Percentiles rank a stretch among this genome's conserved stretches.
Evolutionary conservation across 306 rosid species (phyloP).

Genomic region (Herpetospermum pedunculosum): DNA sequence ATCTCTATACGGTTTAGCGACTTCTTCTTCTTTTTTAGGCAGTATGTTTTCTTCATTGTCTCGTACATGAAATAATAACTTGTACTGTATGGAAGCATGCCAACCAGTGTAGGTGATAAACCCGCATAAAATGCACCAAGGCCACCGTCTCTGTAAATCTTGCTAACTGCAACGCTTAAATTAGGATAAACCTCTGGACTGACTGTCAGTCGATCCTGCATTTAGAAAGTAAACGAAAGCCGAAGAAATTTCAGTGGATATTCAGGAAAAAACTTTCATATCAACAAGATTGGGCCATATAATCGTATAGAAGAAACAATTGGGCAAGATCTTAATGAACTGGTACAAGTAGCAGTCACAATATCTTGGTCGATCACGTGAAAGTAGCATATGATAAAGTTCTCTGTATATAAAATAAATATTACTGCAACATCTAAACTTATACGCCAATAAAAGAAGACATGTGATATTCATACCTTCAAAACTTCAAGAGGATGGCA

Average conservation of each 20-base stretch:
- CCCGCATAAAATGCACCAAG: conserved; percentile 81
- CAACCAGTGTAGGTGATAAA: conserved; percentile 72
- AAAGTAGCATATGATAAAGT: neutral
- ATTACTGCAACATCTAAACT: neutral
- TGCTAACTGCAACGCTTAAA: conserved; percentile 59
- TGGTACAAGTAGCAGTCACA: neutral
- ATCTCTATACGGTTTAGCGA: conserved; percentile 73
- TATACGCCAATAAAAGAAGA: neutral
- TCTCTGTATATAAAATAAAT: neutral
- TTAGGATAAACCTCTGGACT: conserved; percentile 82
- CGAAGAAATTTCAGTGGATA: neutral
- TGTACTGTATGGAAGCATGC: conserved; percentile 98
- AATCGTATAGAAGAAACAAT: neutral
- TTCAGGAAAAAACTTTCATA: neutral
- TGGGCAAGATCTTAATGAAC: neutral
- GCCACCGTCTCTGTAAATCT: conserved; percentile 83
- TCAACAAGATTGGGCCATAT: neutral
- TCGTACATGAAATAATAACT: conserved; percentile 95
- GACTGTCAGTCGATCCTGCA: conserved; percentile 80
- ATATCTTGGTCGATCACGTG: neutral
- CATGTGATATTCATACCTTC: conserved; percentile 39
- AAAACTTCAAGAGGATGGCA: conserved; percentile 98
- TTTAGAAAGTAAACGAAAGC: neutral
- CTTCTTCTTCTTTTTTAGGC: conserved; percentile 52
- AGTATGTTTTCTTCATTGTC: conserved; percentile 68